Conservation (phyloP, 1,284 basidiomycete species). For the Fistulina hepatica region DNA sequence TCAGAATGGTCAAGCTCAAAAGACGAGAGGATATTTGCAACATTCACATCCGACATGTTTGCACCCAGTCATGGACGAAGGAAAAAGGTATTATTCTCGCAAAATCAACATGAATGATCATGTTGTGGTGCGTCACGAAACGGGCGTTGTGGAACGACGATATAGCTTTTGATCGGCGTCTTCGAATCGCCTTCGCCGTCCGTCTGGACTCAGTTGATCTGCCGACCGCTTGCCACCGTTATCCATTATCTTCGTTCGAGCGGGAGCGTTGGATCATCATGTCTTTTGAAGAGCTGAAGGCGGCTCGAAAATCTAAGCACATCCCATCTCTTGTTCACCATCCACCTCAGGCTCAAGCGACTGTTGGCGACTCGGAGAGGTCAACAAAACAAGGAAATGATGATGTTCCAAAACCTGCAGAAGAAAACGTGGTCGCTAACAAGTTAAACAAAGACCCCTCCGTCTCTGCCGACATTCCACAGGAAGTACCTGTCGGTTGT, state of each 20-base stretch:
- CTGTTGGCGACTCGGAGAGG: neutral
- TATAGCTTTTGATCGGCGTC: no score
- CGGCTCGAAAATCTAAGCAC: neutral
- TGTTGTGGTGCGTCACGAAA: no score
- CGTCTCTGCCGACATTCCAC: neutral
- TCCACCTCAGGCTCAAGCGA: neutral
- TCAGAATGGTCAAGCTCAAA: constrained; percentile 27
- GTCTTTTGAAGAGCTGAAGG: neutral
- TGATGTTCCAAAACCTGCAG: no score
- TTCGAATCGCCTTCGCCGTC: no score
- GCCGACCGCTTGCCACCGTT: no score
- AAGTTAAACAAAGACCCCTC: neutral
- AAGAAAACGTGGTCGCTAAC: neutral
- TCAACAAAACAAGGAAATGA: neutral
- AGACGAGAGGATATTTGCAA: constrained; percentile 12
- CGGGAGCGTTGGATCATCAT: no score
- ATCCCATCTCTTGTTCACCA: neutral
- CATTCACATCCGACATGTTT: no score
- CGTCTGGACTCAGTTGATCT: no score
- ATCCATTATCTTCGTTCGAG: no score
- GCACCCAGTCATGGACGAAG: no score
- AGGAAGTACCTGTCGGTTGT: neutral
- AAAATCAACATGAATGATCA: no score
- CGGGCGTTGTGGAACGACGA: neutral
- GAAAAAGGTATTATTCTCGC: no score